A percentile compares a stretch with the other conserved stretches of the same genome.
Evolutionary conservation across 2,329 filamentous ascomycete genomes (phyloP).

Genomic region (Fusarium piperis): DNA sequence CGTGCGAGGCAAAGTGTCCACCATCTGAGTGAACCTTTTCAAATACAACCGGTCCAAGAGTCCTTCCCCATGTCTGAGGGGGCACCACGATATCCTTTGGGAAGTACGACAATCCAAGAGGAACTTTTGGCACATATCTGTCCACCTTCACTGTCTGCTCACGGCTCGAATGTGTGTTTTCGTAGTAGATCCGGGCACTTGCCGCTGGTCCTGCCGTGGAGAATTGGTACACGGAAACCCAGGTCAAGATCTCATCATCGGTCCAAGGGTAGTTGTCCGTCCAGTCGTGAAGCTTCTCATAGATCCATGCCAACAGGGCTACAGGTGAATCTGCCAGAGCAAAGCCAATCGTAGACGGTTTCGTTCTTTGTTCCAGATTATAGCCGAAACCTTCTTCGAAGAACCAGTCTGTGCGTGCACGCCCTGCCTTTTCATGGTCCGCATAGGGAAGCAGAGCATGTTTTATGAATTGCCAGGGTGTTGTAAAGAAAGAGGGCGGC

Average conservation of each 20-base stretch:
- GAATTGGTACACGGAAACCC: slow-evolving; percentile 79
- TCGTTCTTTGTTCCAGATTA: slow-evolving; percentile 60
- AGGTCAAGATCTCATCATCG: slow-evolving; percentile 79
- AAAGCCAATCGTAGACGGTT: slow-evolving; percentile 78
- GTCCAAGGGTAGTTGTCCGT: slow-evolving; percentile 77
- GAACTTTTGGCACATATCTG: slow-evolving; percentile 49
- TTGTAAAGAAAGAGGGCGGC: slow-evolving; percentile 59
- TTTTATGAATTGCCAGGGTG: slow-evolving; percentile 67
- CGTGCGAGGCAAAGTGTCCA: slow-evolving; percentile 71
- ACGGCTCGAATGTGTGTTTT: slow-evolving; percentile 58
- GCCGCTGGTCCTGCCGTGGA: slow-evolving; percentile 75
- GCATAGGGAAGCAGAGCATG: slow-evolving; percentile 62
- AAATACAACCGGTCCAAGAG: slow-evolving; percentile 69
- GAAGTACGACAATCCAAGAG: slow-evolving; percentile 62
- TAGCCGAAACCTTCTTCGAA: slow-evolving; percentile 57
- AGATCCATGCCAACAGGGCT: slow-evolving; percentile 79
- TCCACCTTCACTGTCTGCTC: slow-evolving; percentile 21
- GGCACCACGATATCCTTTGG: slow-evolving; percentile 66
- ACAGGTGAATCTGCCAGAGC: slow-evolving; percentile 75
- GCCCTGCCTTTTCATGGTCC: slow-evolving; percentile 48
- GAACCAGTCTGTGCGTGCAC: slow-evolving; percentile 68
- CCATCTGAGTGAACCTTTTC: slow-evolving; percentile 60
- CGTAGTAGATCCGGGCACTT: slow-evolving; percentile 77
- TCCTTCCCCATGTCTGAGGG: slow-evolving; percentile 66
- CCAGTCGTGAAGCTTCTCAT: slow-evolving; percentile 84